These are phyloP conservation scores for Sporothrix luriei DNA, from an alignment of 2,329 filamentous ascomycete species.

Conservation along the genomic window DNA sequence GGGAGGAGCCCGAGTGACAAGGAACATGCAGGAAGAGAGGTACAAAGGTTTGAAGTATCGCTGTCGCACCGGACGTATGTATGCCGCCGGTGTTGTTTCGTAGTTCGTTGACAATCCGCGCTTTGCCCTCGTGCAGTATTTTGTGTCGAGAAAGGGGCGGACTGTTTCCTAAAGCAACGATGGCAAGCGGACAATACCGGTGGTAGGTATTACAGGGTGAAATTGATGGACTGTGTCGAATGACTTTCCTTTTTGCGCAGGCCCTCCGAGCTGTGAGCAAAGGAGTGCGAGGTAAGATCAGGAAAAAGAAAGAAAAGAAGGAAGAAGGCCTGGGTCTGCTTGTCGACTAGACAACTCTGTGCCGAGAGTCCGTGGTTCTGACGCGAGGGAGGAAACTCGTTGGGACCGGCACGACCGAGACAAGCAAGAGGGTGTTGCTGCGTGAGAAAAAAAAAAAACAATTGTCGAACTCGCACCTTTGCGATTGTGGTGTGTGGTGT, in stretches of 20 bases:
- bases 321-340: background rate
- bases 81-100: background rate
- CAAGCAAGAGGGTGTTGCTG: constrained; percentile 3
- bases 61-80: background rate
- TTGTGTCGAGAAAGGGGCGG: constrained; percentile 17
- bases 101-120: background rate
- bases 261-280: background rate
- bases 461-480: background rate
- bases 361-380: constrained; percentile 1
- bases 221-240: background rate
- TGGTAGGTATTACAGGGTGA: background rate
- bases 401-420: constrained; percentile 1
- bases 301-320: constrained; percentile 4
- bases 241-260: background rate
- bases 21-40: background rate
- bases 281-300: background rate
- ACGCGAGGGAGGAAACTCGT: constrained; percentile 21
- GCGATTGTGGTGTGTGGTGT: constrained; percentile 16
- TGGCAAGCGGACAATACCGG: background rate
- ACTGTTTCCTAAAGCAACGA: background rate
- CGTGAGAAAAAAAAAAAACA: background rate
- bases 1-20: background rate
- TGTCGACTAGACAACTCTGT: constrained; percentile 23
- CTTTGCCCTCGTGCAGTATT: background rate
- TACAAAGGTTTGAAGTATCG: background rate